Evolutionary conservation across 2,329 filamentous ascomycete genomes (phyloP).

Genomic region (Huntiella moniliformis): DNA sequence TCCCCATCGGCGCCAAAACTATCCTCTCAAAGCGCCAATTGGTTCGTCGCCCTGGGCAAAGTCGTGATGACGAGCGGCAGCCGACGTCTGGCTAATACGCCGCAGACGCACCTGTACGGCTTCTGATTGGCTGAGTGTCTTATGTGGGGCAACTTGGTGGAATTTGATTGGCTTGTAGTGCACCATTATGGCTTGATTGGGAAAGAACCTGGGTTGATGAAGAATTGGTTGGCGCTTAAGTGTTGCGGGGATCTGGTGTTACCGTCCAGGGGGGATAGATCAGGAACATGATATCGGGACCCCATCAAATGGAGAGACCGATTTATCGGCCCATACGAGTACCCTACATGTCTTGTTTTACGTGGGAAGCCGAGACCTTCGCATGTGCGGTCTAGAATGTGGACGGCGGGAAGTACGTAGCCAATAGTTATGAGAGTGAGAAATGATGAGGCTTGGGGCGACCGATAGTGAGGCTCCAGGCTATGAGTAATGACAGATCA

Average conservation of each 20-base stretch:
- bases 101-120: background rate
- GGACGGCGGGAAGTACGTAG: too few relatives aligned
- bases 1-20: background rate
- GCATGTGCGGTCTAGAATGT: too few relatives aligned
- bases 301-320: too few relatives aligned
- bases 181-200: background rate
- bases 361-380: too few relatives aligned
- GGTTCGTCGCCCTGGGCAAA: background rate
- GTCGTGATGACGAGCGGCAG: slow-evolving; percentile 1
- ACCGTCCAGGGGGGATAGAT: too few relatives aligned
- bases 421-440: too few relatives aligned
- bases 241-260: background rate
- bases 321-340: too few relatives aligned
- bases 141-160: background rate
- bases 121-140: slow-evolving; percentile 1
- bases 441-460: too few relatives aligned
- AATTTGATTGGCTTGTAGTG: slow-evolving; percentile 3
- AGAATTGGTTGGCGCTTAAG: slow-evolving; percentile 2
- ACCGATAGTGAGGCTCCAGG: too few relatives aligned
- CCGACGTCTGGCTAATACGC: slow-evolving; percentile 1
- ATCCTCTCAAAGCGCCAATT: background rate
- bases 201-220: background rate
- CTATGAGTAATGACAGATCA: too few relatives aligned
- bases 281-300: too few relatives aligned
- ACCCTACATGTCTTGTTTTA: too few relatives aligned